Evolutionary conservation across 2,329 filamentous ascomycete species (phyloP).

Genomic region (Curvularia eragrostidis): DNA sequence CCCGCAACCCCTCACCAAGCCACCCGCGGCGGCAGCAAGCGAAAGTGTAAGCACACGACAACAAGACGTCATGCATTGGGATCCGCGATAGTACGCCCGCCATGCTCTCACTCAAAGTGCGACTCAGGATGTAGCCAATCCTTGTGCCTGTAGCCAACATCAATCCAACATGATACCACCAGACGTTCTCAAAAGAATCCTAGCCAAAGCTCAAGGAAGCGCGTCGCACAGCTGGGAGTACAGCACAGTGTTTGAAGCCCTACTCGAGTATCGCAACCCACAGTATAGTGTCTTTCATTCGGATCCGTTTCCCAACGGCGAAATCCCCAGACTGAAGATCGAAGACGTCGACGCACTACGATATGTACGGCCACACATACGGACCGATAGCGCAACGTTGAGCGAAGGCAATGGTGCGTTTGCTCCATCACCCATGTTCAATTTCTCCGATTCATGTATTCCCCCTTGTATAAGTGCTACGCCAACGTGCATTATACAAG

Average conservation of each 20-base stretch:
- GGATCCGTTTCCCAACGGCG: constrained; percentile 44
- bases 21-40: constrained; percentile 13
- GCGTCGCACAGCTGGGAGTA: constrained; percentile 54
- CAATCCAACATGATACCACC: constrained; percentile 58
- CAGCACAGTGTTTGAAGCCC: constrained; percentile 51
- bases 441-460: too few relatives aligned
- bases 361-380: constrained; percentile 48
- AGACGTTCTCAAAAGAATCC: constrained; percentile 47
- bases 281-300: constrained; percentile 49
- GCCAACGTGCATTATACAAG: too few relatives aligned
- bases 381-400: constrained; percentile 35
- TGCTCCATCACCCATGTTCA: neutral
- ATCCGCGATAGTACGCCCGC: neutral
- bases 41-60: constrained; percentile 3
- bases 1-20: constrained; percentile 11
- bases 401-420: constrained; percentile 45
- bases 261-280: constrained; percentile 50
- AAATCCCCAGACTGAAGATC: constrained; percentile 30
- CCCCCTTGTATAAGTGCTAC: neutral
- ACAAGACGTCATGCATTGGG: neutral
- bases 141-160: neutral
- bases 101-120: neutral
- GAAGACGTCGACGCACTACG: constrained; percentile 39
- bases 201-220: constrained; percentile 37
- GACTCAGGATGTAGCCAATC: neutral